Evolutionary conservation across 108 stramenopile species (phyloP).

Genomic region (Nitzschia inconspicua): DNA sequence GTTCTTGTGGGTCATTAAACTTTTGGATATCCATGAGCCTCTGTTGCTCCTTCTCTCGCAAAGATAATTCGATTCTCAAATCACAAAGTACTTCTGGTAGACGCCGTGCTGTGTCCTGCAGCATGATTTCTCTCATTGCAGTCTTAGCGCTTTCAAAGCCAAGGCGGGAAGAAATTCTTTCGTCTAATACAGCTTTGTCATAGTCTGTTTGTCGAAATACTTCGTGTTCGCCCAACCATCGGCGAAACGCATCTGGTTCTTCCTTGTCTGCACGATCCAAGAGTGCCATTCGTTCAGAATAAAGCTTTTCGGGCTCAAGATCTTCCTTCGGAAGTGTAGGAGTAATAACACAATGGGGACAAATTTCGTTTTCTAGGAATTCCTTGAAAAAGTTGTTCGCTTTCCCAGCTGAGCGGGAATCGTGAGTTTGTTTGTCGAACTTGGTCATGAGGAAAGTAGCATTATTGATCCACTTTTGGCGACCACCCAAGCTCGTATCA

Average conservation of each 20-base stretch:
- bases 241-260: conserved; percentile 45
- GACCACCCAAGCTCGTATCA: conserved; percentile 55
- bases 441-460: conserved; percentile 78
- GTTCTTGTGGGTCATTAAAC: conserved; percentile 37
- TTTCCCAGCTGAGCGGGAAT: conserved; percentile 59
- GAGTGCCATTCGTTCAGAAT: conserved; percentile 34
- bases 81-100: conserved; percentile 62
- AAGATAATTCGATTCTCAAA: conserved; percentile 42
- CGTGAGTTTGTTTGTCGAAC: conserved; percentile 70
- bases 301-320: conserved; percentile 44
- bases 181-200: too few relatives aligned
- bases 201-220: conserved; percentile 33
- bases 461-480: conserved; percentile 49
- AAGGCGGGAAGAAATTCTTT: conserved; percentile 28
- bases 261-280: conserved; percentile 34
- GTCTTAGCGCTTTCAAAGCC: conserved; percentile 53
- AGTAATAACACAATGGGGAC: conserved; percentile 64
- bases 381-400: conserved; percentile 71
- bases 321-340: conserved; percentile 65
- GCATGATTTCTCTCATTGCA: conserved; percentile 69
- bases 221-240: conserved; percentile 42
- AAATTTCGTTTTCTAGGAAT: conserved; percentile 46
- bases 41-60: conserved; percentile 33
- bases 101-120: conserved; percentile 58
- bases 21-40: conserved; percentile 41